Evolutionary conservation across 805 yeast genomes (phyloP).

Genomic region (Starmerella bombicola): DNA sequence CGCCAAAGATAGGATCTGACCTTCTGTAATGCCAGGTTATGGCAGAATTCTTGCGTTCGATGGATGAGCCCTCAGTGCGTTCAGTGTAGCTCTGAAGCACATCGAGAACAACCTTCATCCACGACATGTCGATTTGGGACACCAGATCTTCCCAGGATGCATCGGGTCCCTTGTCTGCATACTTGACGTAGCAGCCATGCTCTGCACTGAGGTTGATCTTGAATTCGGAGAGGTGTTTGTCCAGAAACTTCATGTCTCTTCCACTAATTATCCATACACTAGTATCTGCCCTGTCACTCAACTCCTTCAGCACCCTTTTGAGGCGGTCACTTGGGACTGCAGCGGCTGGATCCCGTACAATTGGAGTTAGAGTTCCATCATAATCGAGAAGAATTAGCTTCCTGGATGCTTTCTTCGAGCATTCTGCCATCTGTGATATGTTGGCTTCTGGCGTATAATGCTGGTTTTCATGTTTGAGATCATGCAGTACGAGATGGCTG

Average conservation of each 20-base stretch:
- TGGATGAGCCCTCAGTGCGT: constrained; percentile 77
- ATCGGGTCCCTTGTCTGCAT: constrained; percentile 38
- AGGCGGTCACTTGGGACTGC: constrained; percentile 83
- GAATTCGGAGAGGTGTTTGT: constrained; percentile 70
- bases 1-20: constrained; percentile 87
- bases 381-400: constrained; percentile 85
- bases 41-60: constrained; percentile 85
- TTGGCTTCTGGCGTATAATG: constrained; percentile 74
- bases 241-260: constrained; percentile 80
- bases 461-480: constrained; percentile 32
- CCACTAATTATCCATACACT: constrained; percentile 94
- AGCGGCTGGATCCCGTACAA: constrained; percentile 94
- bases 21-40: constrained; percentile 96
- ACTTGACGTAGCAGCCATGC: constrained; percentile 88
- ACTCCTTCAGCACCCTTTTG: constrained; percentile 42
- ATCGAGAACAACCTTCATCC: constrained; percentile 76
- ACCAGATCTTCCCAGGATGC: constrained; percentile 74
- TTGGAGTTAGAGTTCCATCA: constrained; percentile 95
- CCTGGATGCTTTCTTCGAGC: constrained; percentile 48
- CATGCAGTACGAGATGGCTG: constrained; percentile 30
- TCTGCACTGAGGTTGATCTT: constrained; percentile 82
- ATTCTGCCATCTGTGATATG: constrained; percentile 47
- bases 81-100: constrained; percentile 67
- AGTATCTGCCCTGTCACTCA: constrained; percentile 66
- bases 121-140: constrained; percentile 73